Evolutionary conservation across 176 grass and related monocot genomes (phyloP).

Genomic region (Lolium multiflorum): DNA sequence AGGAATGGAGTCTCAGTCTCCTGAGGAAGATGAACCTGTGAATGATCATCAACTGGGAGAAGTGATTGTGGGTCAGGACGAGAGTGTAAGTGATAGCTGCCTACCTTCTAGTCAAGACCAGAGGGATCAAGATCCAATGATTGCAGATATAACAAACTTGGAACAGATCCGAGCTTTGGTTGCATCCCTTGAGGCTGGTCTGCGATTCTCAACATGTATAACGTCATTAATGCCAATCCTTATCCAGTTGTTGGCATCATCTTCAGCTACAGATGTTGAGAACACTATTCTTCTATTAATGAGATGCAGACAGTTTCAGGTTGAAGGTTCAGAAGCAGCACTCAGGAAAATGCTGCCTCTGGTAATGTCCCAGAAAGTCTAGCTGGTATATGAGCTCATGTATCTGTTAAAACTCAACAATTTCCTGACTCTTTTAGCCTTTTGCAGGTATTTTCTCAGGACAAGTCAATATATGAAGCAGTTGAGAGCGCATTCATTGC

Average conservation of each 20-base stretch:
- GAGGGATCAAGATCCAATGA: slow-evolving; percentile 42
- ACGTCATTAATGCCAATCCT: slow-evolving; percentile 89
- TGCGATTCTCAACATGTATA: slow-evolving; percentile 81
- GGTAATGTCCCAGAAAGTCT: slow-evolving; percentile 54
- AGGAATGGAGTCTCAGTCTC: slow-evolving; percentile 61
- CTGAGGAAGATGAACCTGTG: slow-evolving; percentile 40
- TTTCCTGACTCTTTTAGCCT: slow-evolving; percentile 30
- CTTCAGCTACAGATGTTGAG: slow-evolving; percentile 94
- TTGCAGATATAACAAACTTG: slow-evolving; percentile 84
- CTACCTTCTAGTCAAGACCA: slow-evolving; percentile 75
- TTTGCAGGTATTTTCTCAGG: slow-evolving; percentile 93
- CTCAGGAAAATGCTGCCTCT: slow-evolving; percentile 91
- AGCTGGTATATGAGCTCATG: slow-evolving; percentile 24
- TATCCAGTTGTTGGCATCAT: slow-evolving; percentile 82
- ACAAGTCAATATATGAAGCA: slow-evolving; percentile 97
- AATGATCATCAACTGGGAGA: slow-evolving; percentile 45
- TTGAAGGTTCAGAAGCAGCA: slow-evolving; percentile 90
- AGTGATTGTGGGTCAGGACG: slow-evolving; percentile 55
- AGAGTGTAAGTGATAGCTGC: slow-evolving; percentile 93
- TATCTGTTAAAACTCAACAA: slow-evolving; percentile 17
- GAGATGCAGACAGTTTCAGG: slow-evolving; percentile 98
- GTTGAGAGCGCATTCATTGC: slow-evolving; percentile 92
- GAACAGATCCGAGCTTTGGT: slow-evolving; percentile 96
- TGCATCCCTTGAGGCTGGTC: slow-evolving; percentile 94
- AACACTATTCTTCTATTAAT: slow-evolving; percentile 92